Conservation (phyloP, 2,329 filamentous ascomycete genomes). For the Diaporthe citriasiana region DNA sequence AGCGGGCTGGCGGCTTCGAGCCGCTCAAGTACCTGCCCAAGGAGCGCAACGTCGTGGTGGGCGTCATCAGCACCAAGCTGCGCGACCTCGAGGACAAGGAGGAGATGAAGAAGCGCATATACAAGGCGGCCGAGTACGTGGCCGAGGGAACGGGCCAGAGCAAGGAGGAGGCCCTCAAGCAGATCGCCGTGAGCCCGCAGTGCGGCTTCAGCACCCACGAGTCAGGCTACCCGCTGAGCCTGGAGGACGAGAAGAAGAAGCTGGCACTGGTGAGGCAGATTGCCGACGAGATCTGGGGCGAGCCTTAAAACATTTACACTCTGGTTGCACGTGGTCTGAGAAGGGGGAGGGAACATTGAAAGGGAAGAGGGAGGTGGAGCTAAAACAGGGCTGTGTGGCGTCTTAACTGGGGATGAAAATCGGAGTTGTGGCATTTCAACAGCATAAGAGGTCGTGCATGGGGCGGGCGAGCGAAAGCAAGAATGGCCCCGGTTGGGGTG, state of each 20-base stretch:
- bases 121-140: conserved; percentile 75
- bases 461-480: background rate
- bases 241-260: conserved; percentile 81
- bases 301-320: conserved; percentile 60
- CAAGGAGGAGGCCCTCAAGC: conserved; percentile 76
- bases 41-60: conserved; percentile 74
- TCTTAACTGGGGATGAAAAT: conserved; percentile 2
- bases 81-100: conserved; percentile 74
- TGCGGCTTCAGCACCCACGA: conserved; percentile 83
- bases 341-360: background rate
- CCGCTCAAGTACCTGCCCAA: conserved; percentile 72
- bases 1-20: conserved; percentile 75
- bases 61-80: conserved; percentile 75
- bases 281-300: conserved; percentile 79
- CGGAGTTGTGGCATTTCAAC: conserved; percentile 39
- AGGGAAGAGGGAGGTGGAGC: too few relatives aligned
- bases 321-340: too few relatives aligned
- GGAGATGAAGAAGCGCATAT: conserved; percentile 71
- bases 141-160: conserved; percentile 76
- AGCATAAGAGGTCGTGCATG: conserved; percentile 41
- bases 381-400: background rate
- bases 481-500: conserved; percentile 27
- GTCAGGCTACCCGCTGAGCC: conserved; percentile 77
- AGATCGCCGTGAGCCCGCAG: conserved; percentile 78
- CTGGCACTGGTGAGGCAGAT: conserved; percentile 78